These are phyloP conservation scores for Wickerhamiella sorbophila DNA, from an alignment of 805 yeast species.

Conservation along the genomic window DNA sequence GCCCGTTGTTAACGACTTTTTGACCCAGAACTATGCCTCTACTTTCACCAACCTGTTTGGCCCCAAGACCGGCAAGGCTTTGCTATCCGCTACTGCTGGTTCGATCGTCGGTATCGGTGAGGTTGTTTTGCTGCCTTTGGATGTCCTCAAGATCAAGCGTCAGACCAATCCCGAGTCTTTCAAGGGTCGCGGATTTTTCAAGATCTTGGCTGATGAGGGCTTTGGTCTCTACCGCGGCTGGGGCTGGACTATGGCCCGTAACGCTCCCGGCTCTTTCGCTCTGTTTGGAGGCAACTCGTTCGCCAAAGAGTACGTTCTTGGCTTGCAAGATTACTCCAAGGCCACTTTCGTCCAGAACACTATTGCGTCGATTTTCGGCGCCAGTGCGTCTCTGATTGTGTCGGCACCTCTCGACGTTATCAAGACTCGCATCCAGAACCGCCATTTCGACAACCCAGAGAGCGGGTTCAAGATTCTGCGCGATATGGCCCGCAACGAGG, in stretches of 20 bases:
- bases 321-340: slow-evolving; percentile 67
- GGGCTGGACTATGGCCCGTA: slow-evolving; percentile 99
- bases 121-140: slow-evolving; percentile 86
- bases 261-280: slow-evolving; percentile 97
- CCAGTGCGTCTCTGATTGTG: slow-evolving; percentile 89
- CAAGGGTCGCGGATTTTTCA: slow-evolving; percentile 91
- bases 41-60: slow-evolving; percentile 70
- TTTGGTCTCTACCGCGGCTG: slow-evolving; percentile 90
- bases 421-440: slow-evolving; percentile 96
- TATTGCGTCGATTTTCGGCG: slow-evolving; percentile 88
- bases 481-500: slow-evolving; percentile 88
- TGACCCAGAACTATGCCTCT: slow-evolving; percentile 57
- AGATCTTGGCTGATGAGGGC: slow-evolving; percentile 81
- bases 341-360: slow-evolving; percentile 96
- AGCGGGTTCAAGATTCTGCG: slow-evolving; percentile 83
- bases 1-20: slow-evolving; percentile 92
- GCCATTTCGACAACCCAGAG: slow-evolving; percentile 89
- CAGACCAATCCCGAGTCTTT: slow-evolving; percentile 99
- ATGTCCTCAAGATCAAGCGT: slow-evolving; percentile 93
- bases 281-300: slow-evolving; percentile 97
- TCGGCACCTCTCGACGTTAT: slow-evolving; percentile 96
- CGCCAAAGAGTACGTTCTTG: slow-evolving; percentile 90
- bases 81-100: slow-evolving; percentile 95
- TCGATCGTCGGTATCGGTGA: slow-evolving; percentile 92
- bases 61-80: slow-evolving; percentile 91